Evolutionary conservation across 2,329 filamentous ascomycete genomes (phyloP).

Genomic region (Alternaria infectoria): DNA sequence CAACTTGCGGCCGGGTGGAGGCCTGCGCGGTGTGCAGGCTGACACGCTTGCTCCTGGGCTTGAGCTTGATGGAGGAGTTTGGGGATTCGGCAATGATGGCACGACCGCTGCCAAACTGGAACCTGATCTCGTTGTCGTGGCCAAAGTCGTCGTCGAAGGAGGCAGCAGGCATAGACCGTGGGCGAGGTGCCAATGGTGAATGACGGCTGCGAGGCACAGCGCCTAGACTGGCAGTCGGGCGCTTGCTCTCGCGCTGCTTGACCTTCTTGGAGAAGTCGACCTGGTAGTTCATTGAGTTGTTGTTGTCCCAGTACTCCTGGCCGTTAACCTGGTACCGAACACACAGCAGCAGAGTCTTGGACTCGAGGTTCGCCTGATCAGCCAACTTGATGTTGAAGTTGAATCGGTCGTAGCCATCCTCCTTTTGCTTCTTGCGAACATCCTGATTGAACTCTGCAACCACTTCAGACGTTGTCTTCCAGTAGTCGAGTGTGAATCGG

Average conservation of each 20-base stretch:
- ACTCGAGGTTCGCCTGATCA: slow-evolving; percentile 88
- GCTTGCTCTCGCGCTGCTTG: slow-evolving; percentile 58
- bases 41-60: slow-evolving; percentile 67
- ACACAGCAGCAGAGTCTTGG: slow-evolving; percentile 92
- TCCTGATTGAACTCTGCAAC: slow-evolving; percentile 85
- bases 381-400: slow-evolving; percentile 92
- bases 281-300: slow-evolving; percentile 84
- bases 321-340: slow-evolving; percentile 85
- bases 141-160: slow-evolving; percentile 74
- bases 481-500: slow-evolving; percentile 95
- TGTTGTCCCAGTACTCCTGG: slow-evolving; percentile 95
- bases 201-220: slow-evolving; percentile 58
- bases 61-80: slow-evolving; percentile 69
- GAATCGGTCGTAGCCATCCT: slow-evolving; percentile 82
- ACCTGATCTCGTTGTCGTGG: slow-evolving; percentile 59
- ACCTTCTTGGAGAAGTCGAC: slow-evolving; percentile 88
- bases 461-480: slow-evolving; percentile 97
- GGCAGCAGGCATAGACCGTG: slow-evolving; percentile 55
- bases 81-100: slow-evolving; percentile 64
- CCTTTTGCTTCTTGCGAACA: slow-evolving; percentile 69
- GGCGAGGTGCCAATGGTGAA: slow-evolving; percentile 54
- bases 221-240: slow-evolving; percentile 57
- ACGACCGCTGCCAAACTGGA: slow-evolving; percentile 51
- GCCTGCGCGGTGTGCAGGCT: slow-evolving; percentile 67
- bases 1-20: slow-evolving; percentile 55